Evolutionary conservation across 306 rosid genomes (phyloP), one percentile per base, ranked within the genome.

Genomic region (Myrica gale): DNA sequence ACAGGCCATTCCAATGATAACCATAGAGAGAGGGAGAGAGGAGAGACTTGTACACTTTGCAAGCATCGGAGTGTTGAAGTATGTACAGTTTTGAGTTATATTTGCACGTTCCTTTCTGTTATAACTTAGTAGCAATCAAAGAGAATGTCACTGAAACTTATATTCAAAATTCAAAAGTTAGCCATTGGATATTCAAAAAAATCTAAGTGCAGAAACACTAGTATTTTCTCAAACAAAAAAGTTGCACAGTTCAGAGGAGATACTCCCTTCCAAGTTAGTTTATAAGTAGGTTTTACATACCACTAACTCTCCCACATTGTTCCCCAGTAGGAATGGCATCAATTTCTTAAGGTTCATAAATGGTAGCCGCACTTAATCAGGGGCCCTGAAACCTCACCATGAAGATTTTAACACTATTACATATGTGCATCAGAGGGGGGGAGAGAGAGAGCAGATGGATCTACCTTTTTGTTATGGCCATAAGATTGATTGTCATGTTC

Each of bases 401-500:
- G 6, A 23, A 42, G 48, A 66, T 63, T 39, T 58, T 32, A 66
- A 53, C 48, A 70, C 57, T 77, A 43, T 41, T 63, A 76, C 50
- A 20, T 8, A 69, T 54, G 5, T 66, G 23, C 68, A 81, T 52
- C 17, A 20, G 13, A 53, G 57, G 74, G 67, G 42, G 43, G 42
- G 26, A 71, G 23, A 26, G 26, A 58, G 61, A 58, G 68, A 74
- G 43, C 71, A 73, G 78, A 72, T 51, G 66, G 70, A 68, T 78
- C 65, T 75, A 93, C 96, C 92, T 88, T 86, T 85, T 82, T 89
- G 67, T 82, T 82, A 44, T 67, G 78, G 47, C 73, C 85, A 60
- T 77, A 76, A 74, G 78, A 55, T 72, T 60, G 85, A 80, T 71
- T 85, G 76, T 76, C 86, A 80, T 55, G 78, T 66, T 83, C 89